Evolutionary conservation across 225 moss, liverwort and hornwort species (phyloP).

Genomic region (Physcomitrellopsis africana): DNA sequence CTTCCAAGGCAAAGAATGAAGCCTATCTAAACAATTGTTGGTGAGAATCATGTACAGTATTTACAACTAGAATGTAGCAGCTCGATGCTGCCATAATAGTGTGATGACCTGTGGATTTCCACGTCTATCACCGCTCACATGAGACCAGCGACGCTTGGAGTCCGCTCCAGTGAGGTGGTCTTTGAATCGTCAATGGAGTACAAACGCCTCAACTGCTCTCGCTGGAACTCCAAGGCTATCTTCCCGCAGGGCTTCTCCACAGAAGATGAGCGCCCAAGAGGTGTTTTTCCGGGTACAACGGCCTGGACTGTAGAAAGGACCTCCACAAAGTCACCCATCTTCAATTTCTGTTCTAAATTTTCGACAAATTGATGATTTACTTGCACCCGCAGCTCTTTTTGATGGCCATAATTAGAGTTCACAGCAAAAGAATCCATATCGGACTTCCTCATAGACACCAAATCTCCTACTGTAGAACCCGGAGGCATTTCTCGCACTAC

Average conservation of each 20-base stretch:
- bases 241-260: conserved; percentile 63
- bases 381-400: conserved; percentile 57
- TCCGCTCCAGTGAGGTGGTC: conserved; percentile 42
- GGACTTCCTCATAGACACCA: conserved; percentile 43
- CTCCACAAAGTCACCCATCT: conserved; percentile 95
- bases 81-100: conserved; percentile 12
- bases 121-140: conserved; percentile 1
- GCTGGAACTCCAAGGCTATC: conserved; percentile 91
- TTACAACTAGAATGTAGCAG: conserved; percentile 33
- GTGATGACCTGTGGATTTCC: conserved; percentile 3
- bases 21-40: conserved; percentile 56
- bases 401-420: conserved; percentile 30
- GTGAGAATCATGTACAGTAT: conserved; percentile 56
- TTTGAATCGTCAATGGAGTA: conserved; percentile 49
- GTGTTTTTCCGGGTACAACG: conserved; percentile 33
- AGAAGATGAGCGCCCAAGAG: conserved; percentile 33
- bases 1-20: conserved; percentile 63
- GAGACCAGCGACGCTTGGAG: conserved; percentile 57
- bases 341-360: conserved; percentile 76
- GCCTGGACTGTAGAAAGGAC: conserved; percentile 41
- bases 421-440: conserved; percentile 47
- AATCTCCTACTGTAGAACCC: conserved; percentile 71
- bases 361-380: conserved; percentile 94
- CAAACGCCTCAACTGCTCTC: conserved; percentile 93
- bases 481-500: conserved; percentile 76